phyloP scores from a whole-genome alignment of 2,329 filamentous ascomycete genomes.

The Neoarthrinium moseri region DNA sequence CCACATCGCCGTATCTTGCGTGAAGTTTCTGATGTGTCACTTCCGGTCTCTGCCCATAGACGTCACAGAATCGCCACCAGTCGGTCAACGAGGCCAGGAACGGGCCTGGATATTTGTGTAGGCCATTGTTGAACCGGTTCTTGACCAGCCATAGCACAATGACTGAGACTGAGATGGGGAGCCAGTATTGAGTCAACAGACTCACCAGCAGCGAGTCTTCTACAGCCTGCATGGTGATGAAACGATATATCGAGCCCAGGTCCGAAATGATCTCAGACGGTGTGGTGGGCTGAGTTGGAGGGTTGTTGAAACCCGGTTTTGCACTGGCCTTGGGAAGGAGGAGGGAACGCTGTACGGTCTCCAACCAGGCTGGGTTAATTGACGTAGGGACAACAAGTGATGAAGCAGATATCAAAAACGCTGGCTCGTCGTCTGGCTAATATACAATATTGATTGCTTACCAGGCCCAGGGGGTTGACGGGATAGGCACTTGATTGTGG shows the following conservation, averaged over 20 bases:
- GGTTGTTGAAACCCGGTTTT: constrained; percentile 19
- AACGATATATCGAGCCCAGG: not conserved
- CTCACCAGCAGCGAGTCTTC: constrained; percentile 32
- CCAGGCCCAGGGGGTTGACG: no score
- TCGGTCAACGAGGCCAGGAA: constrained; percentile 67
- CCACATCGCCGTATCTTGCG: constrained; percentile 68
- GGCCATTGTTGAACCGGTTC: constrained; percentile 53
- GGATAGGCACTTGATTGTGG: no score
- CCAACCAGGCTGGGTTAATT: no score
- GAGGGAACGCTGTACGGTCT: no score
- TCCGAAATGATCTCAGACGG: not conserved
- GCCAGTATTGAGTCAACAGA: constrained; percentile 42
- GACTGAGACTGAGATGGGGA: constrained; percentile 29
- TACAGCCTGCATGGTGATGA: constrained; percentile 23
- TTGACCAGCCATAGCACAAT: constrained; percentile 40
- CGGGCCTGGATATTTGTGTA: constrained; percentile 73
- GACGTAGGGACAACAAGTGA: no score
- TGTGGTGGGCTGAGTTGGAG: no score
- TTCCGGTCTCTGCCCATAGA: constrained; percentile 63
- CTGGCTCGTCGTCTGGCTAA: no score
- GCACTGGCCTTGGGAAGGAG: not conserved
- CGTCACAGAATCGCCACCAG: constrained; percentile 73
- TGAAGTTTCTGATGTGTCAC: constrained; percentile 68
- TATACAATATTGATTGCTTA: no score
- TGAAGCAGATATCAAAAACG: no score